These are phyloP conservation scores for Aspergillus phoenicis DNA, from an alignment of 2,329 filamentous ascomycete genomes.

Conservation along the genomic window DNA sequence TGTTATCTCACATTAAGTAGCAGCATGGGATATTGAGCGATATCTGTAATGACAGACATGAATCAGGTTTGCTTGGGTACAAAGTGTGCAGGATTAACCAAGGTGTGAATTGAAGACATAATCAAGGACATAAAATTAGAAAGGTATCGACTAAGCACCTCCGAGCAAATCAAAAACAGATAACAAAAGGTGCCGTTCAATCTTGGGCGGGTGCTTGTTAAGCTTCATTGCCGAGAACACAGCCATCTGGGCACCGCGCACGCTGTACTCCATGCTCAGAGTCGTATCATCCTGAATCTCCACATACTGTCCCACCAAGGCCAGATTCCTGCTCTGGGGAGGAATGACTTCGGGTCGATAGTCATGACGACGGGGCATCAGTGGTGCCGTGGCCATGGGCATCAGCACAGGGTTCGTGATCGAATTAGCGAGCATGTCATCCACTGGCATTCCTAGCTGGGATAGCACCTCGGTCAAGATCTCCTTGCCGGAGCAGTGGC, in stretches of 20 bases:
- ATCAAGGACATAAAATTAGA: background rate
- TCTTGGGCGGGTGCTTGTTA: slow-evolving; percentile 7
- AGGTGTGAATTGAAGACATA: no score
- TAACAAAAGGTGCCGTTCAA: background rate
- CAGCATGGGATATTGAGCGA: no score
- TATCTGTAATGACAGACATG: no score
- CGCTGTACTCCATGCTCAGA: slow-evolving; percentile 45
- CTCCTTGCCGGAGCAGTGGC: slow-evolving; percentile 43
- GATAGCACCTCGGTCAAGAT: slow-evolving; percentile 41
- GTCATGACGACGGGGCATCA: slow-evolving; percentile 36
- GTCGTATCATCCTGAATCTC: slow-evolving; percentile 43
- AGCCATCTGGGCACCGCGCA: slow-evolving; percentile 38
- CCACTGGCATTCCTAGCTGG: slow-evolving; percentile 37
- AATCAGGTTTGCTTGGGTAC: no score
- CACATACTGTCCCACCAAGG: slow-evolving; percentile 46
- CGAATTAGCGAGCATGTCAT: slow-evolving; percentile 29
- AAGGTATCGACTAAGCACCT: background rate
- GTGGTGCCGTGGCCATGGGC: slow-evolving; percentile 44
- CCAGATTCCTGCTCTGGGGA: slow-evolving; percentile 39
- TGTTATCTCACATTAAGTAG: no score
- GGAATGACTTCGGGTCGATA: slow-evolving; percentile 45
- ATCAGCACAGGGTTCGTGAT: slow-evolving; percentile 43
- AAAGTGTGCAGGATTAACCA: no score
- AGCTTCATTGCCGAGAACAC: slow-evolving; percentile 30
- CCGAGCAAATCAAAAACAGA: background rate